phyloP scores from a whole-genome alignment of 2,329 filamentous ascomycete genomes.

The Aspergillus hortae region DNA sequence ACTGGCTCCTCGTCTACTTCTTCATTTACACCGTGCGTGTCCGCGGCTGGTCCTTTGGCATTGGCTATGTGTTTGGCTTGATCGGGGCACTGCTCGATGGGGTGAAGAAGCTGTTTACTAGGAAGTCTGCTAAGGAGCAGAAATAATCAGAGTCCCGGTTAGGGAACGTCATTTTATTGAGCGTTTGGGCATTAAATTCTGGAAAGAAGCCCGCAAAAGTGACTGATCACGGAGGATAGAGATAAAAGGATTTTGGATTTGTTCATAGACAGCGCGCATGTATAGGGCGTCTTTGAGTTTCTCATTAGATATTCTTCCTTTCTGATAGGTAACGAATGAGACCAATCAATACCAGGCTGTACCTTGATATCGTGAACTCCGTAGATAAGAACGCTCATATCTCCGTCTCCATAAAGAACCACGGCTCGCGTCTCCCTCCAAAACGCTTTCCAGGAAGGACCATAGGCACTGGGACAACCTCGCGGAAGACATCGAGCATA shows the following conservation, averaged over 20 bases:
- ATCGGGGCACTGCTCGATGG: conserved; percentile 41
- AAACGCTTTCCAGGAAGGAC: conserved; percentile 31
- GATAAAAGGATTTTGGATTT: background rate
- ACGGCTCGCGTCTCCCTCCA: conserved; percentile 18
- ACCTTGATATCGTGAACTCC: background rate
- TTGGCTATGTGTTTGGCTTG: conserved; percentile 54
- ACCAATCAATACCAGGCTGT: background rate
- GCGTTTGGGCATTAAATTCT: background rate
- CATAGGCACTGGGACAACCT: conserved; percentile 45
- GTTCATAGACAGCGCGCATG: background rate
- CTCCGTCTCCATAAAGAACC: conserved; percentile 19
- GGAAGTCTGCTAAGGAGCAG: conserved; percentile 19
- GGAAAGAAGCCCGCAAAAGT: background rate
- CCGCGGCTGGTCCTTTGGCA: conserved; percentile 66
- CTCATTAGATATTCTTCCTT: background rate
- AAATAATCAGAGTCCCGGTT: background rate
- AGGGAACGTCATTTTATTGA: no score
- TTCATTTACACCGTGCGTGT: conserved; percentile 73
- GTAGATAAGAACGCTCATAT: background rate
- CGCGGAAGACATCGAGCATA: conserved; percentile 30
- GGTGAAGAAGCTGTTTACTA: conserved; percentile 25
- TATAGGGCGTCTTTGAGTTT: background rate
- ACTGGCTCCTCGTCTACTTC: conserved; percentile 71
- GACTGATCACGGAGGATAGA: background rate
- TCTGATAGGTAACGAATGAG: background rate